These are phyloP conservation scores for Epichloe elymi DNA, from an alignment of 2,329 filamentous ascomycete genomes.

Conservation along the genomic window DNA sequence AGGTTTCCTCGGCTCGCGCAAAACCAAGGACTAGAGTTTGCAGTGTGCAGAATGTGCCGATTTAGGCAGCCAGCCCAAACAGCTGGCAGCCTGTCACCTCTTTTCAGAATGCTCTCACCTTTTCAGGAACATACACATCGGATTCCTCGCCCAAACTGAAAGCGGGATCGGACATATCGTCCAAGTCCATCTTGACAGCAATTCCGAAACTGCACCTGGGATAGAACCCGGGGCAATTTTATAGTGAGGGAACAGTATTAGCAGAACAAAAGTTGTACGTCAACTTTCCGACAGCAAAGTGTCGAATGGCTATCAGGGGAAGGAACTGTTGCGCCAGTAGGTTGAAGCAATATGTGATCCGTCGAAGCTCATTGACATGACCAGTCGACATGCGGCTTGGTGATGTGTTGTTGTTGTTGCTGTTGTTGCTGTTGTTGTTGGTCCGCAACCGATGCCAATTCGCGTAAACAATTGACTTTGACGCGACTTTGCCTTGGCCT, in stretches of 20 bases:
- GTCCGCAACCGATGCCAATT: background rate
- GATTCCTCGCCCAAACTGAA: conserved; percentile 28
- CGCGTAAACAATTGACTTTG: conserved; percentile 16
- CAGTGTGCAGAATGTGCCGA: background rate
- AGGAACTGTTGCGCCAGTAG: conserved; percentile 1
- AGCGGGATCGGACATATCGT: conserved; percentile 40
- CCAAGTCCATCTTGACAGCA: conserved; percentile 37
- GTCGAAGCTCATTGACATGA: conserved; percentile 11
- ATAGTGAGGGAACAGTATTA: background rate
- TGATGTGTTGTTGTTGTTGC: conserved; percentile 14
- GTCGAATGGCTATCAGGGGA: conserved; percentile 3
- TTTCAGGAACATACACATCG: conserved; percentile 27
- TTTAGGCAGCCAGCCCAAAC: background rate
- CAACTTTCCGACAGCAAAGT: conserved; percentile 1
- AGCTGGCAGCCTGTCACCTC: background rate
- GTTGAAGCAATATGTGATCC: conserved; percentile 8
- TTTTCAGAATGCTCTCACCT: conserved; percentile 16
- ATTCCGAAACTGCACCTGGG: background rate
- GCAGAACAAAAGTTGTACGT: background rate
- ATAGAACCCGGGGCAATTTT: background rate
- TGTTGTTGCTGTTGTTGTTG: conserved; percentile 9
- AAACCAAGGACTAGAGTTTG: background rate
- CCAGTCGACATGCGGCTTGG: conserved; percentile 1
- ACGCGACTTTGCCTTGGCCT: background rate
- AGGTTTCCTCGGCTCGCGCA: no score